Base-by-base conservation (phyloP, 2,329 filamentous ascomycete genomes). In the Penicillium sp. region DNA sequence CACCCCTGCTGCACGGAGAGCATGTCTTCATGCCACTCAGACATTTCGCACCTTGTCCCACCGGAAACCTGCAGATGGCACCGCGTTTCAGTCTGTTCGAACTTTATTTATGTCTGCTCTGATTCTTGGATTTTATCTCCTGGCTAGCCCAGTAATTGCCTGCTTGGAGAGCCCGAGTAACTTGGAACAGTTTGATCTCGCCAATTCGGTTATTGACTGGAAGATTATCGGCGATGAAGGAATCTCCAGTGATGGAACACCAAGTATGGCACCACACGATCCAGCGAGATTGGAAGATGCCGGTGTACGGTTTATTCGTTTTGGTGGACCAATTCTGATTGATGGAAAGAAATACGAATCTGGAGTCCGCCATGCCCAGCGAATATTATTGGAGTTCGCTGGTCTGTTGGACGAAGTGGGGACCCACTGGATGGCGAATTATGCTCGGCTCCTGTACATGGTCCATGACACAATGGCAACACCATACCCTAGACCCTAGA, bases 11-110 rank as follows among this genome's bases (percentile, higher is more conserved):
- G 42, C 49, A 20, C 53, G 53, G 22, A 31, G 53, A 49, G 56
- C 49, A 22, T 58, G 53, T 33, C 31, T 58, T 22, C 56, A 58
- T 33, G 53, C 49, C 6, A 52, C 41, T 12, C 56, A 58, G 14
- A 47, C 42, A 5, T 47, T 58, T 18, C 45, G 53, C 23, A 51
- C 47, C 12, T 23, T 58, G 6, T 55, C 45, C 6, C 49, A 55
- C 49, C 53, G 56, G 8, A 58, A 58, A 46, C 56, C 56, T 11
- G 49, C 56, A n/a, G 56, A 58, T 46, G 56, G 56, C 14, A 51
- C 56, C 3, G 49, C 56, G 6, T 58, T 58, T 25, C 56, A 55
- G 29, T 55, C 56, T 5, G 53, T 58, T 25, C 54, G 54, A 49
- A 46, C 54, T 31, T 43, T 54, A 5, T 59, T 59, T 15, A 54